Evolutionary conservation across 192 early-diverging fungal genomes (phyloP).

Genomic region (Backusella psychrophila): DNA sequence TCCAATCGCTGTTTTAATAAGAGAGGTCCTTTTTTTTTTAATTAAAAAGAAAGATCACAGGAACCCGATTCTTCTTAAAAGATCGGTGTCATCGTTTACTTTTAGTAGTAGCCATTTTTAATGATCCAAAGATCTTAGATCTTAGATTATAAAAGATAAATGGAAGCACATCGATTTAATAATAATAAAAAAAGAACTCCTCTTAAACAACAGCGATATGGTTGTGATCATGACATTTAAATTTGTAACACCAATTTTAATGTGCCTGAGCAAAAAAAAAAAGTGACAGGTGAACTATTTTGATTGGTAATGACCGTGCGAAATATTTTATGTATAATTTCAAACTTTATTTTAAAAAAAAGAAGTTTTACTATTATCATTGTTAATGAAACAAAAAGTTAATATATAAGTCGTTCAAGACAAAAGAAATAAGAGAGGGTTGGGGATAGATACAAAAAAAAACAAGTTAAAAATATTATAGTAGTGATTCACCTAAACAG

Average conservation of each 20-base stretch:
- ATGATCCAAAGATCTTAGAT: no score
- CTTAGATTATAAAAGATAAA: no score
- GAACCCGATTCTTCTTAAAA: background rate
- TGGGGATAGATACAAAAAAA: background rate
- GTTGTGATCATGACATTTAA: background rate
- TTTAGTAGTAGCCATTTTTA: no score
- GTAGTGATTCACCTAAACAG: conserved; percentile 79
- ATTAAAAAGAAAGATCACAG: background rate
- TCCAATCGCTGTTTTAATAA: background rate
- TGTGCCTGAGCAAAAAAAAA: background rate
- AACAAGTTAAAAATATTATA: conserved; percentile 37
- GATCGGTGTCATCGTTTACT: no score
- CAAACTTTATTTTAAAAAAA: background rate
- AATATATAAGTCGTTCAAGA: background rate
- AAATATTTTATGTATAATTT: background rate
- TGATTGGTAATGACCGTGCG: background rate
- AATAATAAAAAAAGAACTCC: no score
- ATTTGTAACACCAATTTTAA: background rate
- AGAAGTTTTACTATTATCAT: background rate
- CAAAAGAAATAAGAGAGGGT: background rate
- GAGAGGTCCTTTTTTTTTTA: background rate
- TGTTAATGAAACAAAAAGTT: background rate
- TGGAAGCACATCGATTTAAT: no score
- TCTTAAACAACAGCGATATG: no score
- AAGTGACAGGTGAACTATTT: background rate